Base-by-base conservation (phyloP, 805 yeast species). In the Myxozyma sirexii region DNA sequence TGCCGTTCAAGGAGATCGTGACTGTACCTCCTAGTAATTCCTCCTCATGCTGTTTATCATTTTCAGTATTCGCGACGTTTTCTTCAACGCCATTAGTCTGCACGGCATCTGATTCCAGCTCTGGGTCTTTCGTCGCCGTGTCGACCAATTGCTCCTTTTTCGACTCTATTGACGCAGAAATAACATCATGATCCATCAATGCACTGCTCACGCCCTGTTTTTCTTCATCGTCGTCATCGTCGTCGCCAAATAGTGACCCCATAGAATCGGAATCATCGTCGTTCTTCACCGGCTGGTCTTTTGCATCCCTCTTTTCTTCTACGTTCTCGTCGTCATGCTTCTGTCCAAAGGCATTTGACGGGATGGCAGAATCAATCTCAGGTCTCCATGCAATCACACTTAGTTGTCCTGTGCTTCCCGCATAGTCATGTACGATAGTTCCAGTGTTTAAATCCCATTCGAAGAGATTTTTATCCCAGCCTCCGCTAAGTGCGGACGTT, bases 391-490 rank as follows among this genome's bases (percentile, higher is more conserved):
- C 88, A 10, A 93, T 70, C 45, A 85, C 80, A 1, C 96, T 86
- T 1, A 93, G 77, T 71, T 94, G 97, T 2, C 97, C 94, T 0
- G 88, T 77, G 33, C 85, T 78, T 1, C 84, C 85, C 1, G 72
- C 67, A 69, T 79, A 90, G 27, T 79, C 72, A 12, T 79, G 79
- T 1, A 78, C 69, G 8, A 77, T 71, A 17, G 76, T 72, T 1
- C 97, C 97, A 0, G 87, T 81, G 65, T 89, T 81, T 60, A 94
- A 77, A 73, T 94, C 99, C 97, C 97, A 93, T 64, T 86, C 83
- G 5, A 84, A 72, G 0, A 93, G 80, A 21, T 81, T 77, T 72
- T 83, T 87, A 75, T 94, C 99, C 99, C 98, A 94, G 17, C 90
- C 81, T 0, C 97, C 97, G 53, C 94, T 85, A 19, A 93, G 67